Conservation (phyloP, 306 rosid species). For the Purshia tridentata region DNA sequence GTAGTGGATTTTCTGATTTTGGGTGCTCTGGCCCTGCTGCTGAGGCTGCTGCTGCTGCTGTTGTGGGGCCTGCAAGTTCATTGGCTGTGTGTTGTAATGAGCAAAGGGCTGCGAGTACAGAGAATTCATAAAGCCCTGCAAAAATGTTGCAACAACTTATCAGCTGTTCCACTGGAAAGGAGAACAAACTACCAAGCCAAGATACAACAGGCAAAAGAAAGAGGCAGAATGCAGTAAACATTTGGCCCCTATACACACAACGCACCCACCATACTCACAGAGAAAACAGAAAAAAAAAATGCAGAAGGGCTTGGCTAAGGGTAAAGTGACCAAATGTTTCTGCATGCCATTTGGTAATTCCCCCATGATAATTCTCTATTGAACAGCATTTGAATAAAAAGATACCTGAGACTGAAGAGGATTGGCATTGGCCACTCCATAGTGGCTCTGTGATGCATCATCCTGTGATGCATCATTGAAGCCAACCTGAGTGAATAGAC, state of each 20-base stretch:
- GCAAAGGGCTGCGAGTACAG: constrained; percentile 96
- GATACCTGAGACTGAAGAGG: constrained; percentile 97
- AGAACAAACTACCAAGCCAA: constrained; percentile 4
- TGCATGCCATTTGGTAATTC: background rate
- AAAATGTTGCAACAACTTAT: constrained; percentile 4
- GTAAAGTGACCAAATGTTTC: background rate
- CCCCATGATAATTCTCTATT: background rate
- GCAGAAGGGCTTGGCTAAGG: background rate
- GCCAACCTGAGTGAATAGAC: constrained; percentile 90
- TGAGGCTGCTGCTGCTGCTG: constrained; percentile 82
- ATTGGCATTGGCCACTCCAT: constrained; percentile 69
- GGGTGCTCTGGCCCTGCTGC: constrained; percentile 75
- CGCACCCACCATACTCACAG: background rate
- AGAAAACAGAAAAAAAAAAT: background rate
- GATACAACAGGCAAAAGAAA: background rate
- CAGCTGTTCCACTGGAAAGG: background rate
- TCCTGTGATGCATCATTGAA: constrained; percentile 89
- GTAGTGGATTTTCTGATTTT: constrained; percentile 89
- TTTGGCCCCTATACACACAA: background rate
- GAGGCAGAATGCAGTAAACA: background rate
- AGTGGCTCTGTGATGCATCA: constrained; percentile 82
- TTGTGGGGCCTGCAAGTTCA: constrained; percentile 78
- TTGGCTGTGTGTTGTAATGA: constrained; percentile 90
- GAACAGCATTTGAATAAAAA: constrained; percentile 19
- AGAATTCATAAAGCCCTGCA: constrained; percentile 81